These are phyloP conservation scores for Leucosporidium yakuticum DNA, from an alignment of 768 basidiomycete genomes.

Conservation along the genomic window DNA sequence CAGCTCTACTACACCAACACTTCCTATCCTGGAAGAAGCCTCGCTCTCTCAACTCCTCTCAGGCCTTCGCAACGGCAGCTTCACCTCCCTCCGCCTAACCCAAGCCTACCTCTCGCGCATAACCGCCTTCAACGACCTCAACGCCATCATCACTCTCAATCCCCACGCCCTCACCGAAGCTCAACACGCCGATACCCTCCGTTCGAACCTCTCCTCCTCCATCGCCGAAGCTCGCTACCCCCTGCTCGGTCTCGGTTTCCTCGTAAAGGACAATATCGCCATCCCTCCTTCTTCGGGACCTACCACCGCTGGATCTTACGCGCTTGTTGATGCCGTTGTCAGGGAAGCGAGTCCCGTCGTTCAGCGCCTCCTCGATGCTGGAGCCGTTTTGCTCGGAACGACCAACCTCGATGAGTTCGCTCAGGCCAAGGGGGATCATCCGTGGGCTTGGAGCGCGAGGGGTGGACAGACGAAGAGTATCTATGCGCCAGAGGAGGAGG, in stretches of 20 bases:
- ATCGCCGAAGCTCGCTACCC: not conserved
- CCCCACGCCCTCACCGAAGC: not conserved
- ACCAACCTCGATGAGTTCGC: conserved; percentile 23
- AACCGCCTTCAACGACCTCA: not conserved
- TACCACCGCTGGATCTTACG: not conserved
- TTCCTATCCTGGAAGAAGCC: not conserved
- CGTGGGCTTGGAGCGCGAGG: not conserved
- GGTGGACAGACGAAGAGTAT: not conserved
- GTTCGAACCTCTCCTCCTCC: not conserved
- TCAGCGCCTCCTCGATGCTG: conserved; percentile 2
- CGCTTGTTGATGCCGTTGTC: not conserved
- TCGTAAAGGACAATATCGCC: conserved; percentile 7
- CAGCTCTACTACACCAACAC: not conserved
- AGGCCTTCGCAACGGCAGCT: not conserved
- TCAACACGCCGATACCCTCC: not conserved
- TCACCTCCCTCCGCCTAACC: not conserved
- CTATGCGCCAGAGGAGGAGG: not conserved
- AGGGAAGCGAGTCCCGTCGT: not conserved
- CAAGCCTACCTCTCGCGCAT: not conserved
- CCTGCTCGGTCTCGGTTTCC: conserved; percentile 7
- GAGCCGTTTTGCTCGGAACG: conserved; percentile 12
- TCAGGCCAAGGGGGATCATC: conserved; percentile 1
- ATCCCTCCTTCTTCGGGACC: not conserved
- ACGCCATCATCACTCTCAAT: not conserved
- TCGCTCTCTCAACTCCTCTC: not conserved